A percentile compares a stretch with the other conserved stretches of the same genome.
Conservation (phyloP, 305 asterid species). For the Fraxinus greggii region DNA sequence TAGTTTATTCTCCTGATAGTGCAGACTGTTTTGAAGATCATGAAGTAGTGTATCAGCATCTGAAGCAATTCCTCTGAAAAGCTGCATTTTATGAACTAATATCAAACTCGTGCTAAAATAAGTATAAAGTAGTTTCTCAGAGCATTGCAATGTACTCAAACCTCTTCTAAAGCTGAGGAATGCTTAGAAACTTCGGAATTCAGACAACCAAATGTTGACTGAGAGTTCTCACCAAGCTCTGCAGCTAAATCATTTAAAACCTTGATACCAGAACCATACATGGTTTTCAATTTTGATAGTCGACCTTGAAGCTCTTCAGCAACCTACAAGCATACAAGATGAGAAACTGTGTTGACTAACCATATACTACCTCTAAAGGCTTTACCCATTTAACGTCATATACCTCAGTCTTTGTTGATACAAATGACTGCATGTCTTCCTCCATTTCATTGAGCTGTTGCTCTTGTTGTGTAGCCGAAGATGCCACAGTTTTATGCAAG, state of each 20-base stretch:
- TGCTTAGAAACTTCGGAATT: constrained; percentile 43
- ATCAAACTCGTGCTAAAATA: neutral
- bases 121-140: neutral
- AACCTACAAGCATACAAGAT: constrained; percentile 29
- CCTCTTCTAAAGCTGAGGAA: constrained; percentile 36
- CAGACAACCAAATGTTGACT: constrained; percentile 35
- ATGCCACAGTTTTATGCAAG: constrained; percentile 36
- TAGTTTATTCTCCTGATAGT: constrained; percentile 31
- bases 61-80: constrained; percentile 37
- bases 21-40: constrained; percentile 37
- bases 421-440: constrained; percentile 37
- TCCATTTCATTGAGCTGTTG: constrained; percentile 42
- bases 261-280: constrained; percentile 30
- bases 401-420: constrained; percentile 49
- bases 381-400: constrained; percentile 2
- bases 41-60: constrained; percentile 34
- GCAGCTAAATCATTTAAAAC: constrained; percentile 36
- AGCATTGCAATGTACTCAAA: neutral
- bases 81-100: constrained; percentile 22
- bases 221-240: constrained; percentile 41
- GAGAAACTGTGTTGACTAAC: constrained; percentile 6
- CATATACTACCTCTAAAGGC: neutral
- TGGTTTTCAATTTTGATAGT: constrained; percentile 37
- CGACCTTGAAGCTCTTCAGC: constrained; percentile 37
- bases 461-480: constrained; percentile 43